These are phyloP conservation scores for Apiospora saccharicola DNA, from an alignment of 2,329 filamentous ascomycete genomes.

Conservation along the genomic window DNA sequence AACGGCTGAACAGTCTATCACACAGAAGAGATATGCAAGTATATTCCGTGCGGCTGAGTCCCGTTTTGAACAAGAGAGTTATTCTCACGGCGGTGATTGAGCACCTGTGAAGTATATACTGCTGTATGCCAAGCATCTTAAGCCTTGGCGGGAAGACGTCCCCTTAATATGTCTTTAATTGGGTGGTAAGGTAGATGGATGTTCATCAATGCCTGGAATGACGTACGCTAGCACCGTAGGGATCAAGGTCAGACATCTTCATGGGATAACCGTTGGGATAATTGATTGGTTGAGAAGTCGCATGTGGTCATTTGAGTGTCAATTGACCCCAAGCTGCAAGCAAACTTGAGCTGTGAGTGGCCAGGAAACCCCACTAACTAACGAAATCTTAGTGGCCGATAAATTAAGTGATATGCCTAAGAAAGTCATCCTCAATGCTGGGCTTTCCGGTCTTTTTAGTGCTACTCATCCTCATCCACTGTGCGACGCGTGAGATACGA, in stretches of 20 bases:
- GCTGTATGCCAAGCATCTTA: background rate
- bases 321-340: background rate
- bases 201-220: background rate
- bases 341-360: background rate
- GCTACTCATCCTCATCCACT: background rate
- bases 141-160: background rate
- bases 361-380: background rate
- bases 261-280: background rate
- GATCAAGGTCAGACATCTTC: background rate
- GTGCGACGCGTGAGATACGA: background rate
- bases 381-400: background rate
- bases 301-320: slow-evolving; percentile 17
- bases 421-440: background rate
- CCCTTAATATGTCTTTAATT: background rate
- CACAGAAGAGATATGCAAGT: background rate
- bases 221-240: background rate
- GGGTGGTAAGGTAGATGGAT: background rate
- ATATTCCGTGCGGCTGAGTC: background rate
- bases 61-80: background rate
- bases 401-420: slow-evolving; percentile 1
- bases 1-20: background rate
- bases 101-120: slow-evolving; percentile 9
- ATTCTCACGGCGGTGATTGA: background rate
- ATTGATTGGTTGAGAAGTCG: background rate
- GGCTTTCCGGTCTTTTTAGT: background rate